phyloP scores from a whole-genome alignment of 192 early-diverging fungal genomes.

The Allomyces javanicus region DNA sequence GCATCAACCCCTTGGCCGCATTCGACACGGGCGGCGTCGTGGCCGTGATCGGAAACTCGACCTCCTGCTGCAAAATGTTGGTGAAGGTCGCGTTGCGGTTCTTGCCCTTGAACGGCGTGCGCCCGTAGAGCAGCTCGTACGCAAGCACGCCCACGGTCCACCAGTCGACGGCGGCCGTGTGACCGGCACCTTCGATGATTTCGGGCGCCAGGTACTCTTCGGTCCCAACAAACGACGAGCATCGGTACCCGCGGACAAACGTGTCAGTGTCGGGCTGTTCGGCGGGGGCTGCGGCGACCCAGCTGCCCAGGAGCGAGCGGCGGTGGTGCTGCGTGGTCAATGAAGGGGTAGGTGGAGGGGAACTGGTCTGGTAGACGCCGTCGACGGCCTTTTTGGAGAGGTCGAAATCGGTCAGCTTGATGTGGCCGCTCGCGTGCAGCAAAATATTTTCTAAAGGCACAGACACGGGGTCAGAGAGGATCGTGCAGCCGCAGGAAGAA shows the following conservation, averaged over 20 bases:
- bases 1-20: constrained; percentile 52
- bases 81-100: constrained; percentile 75
- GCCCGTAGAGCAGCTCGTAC: constrained; percentile 94
- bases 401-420: constrained; percentile 98
- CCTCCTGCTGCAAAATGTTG: constrained; percentile 64
- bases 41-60: constrained; percentile 43
- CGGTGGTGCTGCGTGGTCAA: too few species aligned
- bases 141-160: constrained; percentile 96
- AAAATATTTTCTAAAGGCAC: constrained; percentile 45
- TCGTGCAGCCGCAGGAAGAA: constrained; percentile 2
- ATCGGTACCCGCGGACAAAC: constrained; percentile 6
- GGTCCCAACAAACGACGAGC: constrained; percentile 19
- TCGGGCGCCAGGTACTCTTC: constrained; percentile 19
- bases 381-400: constrained; percentile 71
- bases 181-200: constrained; percentile 17
- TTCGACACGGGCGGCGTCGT: constrained; percentile 25
- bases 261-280: constrained; percentile 8
- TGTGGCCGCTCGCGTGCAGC: constrained; percentile 85
- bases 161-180: constrained; percentile 68
- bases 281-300: neutral
- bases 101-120: constrained; percentile 91
- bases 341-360: neutral
- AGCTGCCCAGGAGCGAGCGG: too few species aligned
- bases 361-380: neutral
- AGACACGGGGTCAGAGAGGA: neutral